Evolutionary conservation across 208 protist species (phyloP).

Genomic region (Acanthamoeba polyphaga): DNA sequence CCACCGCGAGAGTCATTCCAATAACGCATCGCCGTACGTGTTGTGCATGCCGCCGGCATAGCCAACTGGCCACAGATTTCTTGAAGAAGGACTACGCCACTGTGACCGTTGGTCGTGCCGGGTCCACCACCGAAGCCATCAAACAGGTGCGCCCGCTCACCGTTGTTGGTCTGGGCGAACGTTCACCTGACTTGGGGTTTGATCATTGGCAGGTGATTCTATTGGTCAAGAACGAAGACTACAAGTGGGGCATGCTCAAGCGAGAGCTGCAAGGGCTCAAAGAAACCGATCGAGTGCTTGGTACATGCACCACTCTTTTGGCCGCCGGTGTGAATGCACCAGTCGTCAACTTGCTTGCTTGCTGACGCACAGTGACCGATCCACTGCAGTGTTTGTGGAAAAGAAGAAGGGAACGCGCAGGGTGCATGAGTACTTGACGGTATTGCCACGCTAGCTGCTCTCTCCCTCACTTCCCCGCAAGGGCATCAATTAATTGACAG

Average conservation of each 20-base stretch:
- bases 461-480: background rate
- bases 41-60: background rate
- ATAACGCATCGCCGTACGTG: background rate
- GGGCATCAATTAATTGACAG: background rate
- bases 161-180: background rate
- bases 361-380: background rate
- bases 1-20: background rate
- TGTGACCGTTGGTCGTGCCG: conserved; percentile 98
- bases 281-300: conserved; percentile 86
- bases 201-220: background rate
- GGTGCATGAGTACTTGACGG: conserved; percentile 94
- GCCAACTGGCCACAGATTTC: conserved; percentile 96
- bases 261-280: conserved; percentile 87
- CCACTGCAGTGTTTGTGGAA: conserved; percentile 97
- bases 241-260: conserved; percentile 79
- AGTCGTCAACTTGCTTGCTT: background rate
- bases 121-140: conserved; percentile 97
- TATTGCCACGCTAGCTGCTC: background rate
- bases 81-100: conserved; percentile 95
- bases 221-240: conserved; percentile 5
- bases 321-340: background rate
- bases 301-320: too few relatives aligned
- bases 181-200: background rate
- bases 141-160: conserved; percentile 89
- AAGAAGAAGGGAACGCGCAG: conserved; percentile 98